Evolutionary conservation across 176 grass and related monocot genomes (phyloP), one percentile per base, ranked within the genome.

Genomic region (Alloteropsis semialata): DNA sequence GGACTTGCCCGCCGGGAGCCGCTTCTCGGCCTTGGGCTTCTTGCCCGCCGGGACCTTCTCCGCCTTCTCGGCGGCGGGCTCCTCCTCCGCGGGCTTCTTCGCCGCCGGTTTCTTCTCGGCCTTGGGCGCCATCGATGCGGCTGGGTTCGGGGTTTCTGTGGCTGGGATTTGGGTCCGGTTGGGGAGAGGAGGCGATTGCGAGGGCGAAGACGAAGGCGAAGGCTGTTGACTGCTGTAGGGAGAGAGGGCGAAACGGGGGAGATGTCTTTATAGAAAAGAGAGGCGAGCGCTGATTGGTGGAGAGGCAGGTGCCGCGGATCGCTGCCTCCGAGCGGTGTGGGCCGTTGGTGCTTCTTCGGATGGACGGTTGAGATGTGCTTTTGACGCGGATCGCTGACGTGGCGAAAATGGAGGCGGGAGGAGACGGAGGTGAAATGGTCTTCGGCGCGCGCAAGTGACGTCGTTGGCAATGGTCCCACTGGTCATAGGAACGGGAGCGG

Each of bases 11-110:
- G 76, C 68, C 0, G 84, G 76, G 0, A 86, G 76, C 0, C 84
- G 76, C 77, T 86, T 80, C 77, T 86, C 77, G 9, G 84, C 76
- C 68, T 65, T 65, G 58, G 69, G 84, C 67, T 80, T 86, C 84
- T 87, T 81, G 69, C 59, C 84, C 5, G 77, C 69, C 19, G 84
- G 77, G 3, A 69, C 46, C 69, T 86, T 77, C 82, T 77, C 73
- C 2, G 72, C 72, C 72, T 62, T 77, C 83, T 77, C 84, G 0
- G 22, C 0, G 6, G 66, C 76, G 1, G 68, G 56, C 57, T 86
- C 69, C 69, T 87, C 77, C 85, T 81, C 85, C 37, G 59, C 48
- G 8, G 85, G 77, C 84, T 86, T 80, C 84, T 86, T 86, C 10
- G 65, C 75, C 17, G 82, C 82, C 34, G 82, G 82, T 59, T 74